phyloP scores from a whole-genome alignment of 352 stramenopile genomes.

The Phytopythium delawarense region DNA sequence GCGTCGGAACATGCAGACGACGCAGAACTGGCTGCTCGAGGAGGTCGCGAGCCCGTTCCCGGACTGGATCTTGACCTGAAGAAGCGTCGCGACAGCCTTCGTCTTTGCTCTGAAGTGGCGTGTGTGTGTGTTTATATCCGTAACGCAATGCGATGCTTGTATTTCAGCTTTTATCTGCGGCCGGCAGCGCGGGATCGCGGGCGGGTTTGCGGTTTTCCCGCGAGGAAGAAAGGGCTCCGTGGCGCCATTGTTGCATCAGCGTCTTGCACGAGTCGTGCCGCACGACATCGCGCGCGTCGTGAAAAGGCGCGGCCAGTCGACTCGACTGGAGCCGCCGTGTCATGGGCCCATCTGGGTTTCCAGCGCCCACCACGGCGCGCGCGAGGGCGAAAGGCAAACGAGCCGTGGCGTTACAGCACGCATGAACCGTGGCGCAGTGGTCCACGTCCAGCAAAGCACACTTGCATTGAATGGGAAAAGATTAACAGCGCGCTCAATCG shows the following conservation, averaged over 20 bases:
- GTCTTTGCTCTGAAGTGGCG: no score
- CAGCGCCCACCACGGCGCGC: neutral
- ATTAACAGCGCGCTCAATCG: no score
- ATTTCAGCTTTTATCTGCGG: no score
- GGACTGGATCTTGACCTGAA: constrained; percentile 10
- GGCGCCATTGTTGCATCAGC: neutral
- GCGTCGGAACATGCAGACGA: constrained; percentile 8
- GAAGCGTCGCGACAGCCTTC: no score
- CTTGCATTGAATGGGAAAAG: no score
- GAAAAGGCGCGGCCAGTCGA: neutral
- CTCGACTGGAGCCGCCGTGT: neutral
- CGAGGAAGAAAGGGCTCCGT: neutral
- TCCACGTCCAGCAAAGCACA: no score
- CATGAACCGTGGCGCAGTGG: no score
- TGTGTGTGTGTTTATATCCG: no score
- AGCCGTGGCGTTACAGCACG: neutral
- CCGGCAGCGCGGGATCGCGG: neutral
- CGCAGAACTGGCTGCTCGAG: constrained; percentile 9
- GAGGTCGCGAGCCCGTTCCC: constrained; percentile 6
- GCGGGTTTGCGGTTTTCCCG: neutral
- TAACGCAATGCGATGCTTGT: no score
- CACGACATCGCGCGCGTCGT: neutral
- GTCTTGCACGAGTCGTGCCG: neutral
- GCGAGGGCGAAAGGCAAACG: constrained; percentile 4
- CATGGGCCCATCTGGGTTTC: neutral